Base-by-base conservation (phyloP, 2,329 filamentous ascomycete species). In the Sporothrix inflata region DNA sequence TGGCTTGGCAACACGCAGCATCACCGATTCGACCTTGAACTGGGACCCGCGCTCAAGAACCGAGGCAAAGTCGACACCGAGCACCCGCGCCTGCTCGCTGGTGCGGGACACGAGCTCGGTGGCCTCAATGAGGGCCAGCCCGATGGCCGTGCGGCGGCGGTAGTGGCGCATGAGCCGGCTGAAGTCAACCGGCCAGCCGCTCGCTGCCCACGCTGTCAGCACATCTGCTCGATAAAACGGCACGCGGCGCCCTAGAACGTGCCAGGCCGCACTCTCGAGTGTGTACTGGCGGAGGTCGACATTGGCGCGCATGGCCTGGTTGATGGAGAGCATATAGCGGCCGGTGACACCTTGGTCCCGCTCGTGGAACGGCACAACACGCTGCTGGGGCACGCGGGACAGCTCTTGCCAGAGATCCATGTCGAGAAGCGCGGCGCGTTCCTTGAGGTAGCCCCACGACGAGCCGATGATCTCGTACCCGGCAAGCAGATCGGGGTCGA, bases 1-100 rank as follows among this genome's bases (percentile, higher is more conserved):
- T 0, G 96, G 94, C 79, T 99, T 99, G 57, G 96, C 95, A 76
- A 99, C 98, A 57, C 96, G 90, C 78, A 98, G 98, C 96, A 99
- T 98, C 77, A 98, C 90, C 1, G 95, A 98, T 82, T 99, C 96
- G 53, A 99, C 96, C 80, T 99, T 99, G 87, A 97, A 98, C 79
- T 99, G 96, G 0, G 94, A 98, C 19, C 96, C 96, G 71, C 96
- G 89, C 6, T 93, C 95, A 78, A 98, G 96, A 71, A 99, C 96
- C 0, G 94, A 97, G 80, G 95, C 97, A 83, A 99, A 99, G 81
- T 99, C 96, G 0, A 98, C 92, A 0, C 96, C 96, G 3, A 99
- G 86, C 12, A 99, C 84, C 12, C 96, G 90, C 9, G 96, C 96
- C 81, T 99, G 96, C 80, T 99, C 96, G 77, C 94, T 97, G 0